Percentiles rank a stretch among this genome's conserved stretches.
phyloP scores from a whole-genome alignment of 2,329 filamentous ascomycete genomes.

The Sarocladium strictum region DNA sequence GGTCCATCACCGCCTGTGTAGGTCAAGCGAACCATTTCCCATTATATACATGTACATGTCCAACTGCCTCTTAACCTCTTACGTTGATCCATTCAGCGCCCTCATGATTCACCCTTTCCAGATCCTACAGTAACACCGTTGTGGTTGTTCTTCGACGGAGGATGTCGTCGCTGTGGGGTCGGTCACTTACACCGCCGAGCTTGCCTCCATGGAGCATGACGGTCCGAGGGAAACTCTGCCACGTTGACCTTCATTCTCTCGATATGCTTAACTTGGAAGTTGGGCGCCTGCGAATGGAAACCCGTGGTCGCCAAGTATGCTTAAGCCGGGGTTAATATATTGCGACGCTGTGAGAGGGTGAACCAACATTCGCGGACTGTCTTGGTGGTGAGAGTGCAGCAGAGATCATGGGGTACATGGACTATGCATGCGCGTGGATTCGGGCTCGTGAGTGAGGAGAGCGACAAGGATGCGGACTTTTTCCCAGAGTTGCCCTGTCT shows the following conservation, averaged over 20 bases:
- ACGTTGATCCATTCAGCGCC: background rate
- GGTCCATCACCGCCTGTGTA: background rate
- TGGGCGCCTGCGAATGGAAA: background rate
- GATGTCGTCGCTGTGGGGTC: background rate
- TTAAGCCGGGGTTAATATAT: slow-evolving; percentile 5
- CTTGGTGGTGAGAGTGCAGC: too few relatives aligned
- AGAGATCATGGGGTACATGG: background rate
- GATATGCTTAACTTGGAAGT: slow-evolving; percentile 6
- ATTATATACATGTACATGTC: background rate
- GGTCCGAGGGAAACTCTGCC: background rate
- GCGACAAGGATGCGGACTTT: background rate
- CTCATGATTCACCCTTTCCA: background rate
- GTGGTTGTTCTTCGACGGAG: background rate
- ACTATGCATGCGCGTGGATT: too few relatives aligned
- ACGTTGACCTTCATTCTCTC: background rate
- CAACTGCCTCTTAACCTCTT: background rate
- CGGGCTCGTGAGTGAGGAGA: background rate
- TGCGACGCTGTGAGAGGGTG: background rate
- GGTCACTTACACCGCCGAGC: slow-evolving; percentile 1
- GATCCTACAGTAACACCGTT: background rate
- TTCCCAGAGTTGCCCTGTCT: background rate
- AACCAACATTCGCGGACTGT: background rate
- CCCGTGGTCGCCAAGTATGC: slow-evolving; percentile 7
- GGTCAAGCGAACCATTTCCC: slow-evolving; percentile 5
- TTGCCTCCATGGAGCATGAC: slow-evolving; percentile 1